Evolutionary conservation across 306 rosid species (phyloP).

Genomic region (Vigna nakashimae): DNA sequence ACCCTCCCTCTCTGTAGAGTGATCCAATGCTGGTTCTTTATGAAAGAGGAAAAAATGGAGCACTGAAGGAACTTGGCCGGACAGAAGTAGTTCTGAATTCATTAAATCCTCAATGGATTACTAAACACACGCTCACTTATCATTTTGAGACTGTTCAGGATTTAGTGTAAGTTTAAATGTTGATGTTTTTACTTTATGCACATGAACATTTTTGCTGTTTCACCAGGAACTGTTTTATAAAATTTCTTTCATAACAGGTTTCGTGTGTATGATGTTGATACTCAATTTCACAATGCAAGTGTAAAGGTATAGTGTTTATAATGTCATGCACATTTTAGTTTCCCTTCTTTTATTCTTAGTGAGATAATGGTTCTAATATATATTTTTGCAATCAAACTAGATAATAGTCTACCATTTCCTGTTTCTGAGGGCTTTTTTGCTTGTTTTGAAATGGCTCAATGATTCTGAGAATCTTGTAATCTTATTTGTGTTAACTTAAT

Average conservation of each 20-base stretch:
- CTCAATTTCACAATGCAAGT: conserved; percentile 79
- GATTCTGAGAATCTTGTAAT: conserved; percentile 16
- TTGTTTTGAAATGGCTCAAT: neutral
- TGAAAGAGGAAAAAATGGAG: conserved; percentile 81
- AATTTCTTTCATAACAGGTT: conserved; percentile 69
- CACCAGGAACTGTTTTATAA: conserved; percentile 43
- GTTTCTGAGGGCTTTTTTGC: conserved; percentile 11
- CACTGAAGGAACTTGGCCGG: conserved; percentile 82
- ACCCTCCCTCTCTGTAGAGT: conserved; percentile 62
- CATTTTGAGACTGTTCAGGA: conserved; percentile 91
- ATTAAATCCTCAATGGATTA: conserved; percentile 84
- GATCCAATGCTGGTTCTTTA: conserved; percentile 91
- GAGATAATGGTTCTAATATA: conserved; percentile 29
- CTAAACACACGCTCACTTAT: conserved; percentile 71
- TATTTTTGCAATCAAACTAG: conserved; percentile 17
- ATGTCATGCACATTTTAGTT: conserved; percentile 32
- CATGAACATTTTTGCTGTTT: conserved; percentile 46
- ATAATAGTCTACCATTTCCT: conserved; percentile 29
- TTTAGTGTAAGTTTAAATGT: conserved; percentile 82
- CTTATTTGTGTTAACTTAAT: conserved; percentile 7
- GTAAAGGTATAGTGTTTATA: conserved; percentile 71
- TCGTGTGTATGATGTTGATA: conserved; percentile 83
- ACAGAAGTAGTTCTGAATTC: conserved; percentile 93
- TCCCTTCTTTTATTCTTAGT: neutral
- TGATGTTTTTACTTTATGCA: conserved; percentile 45